Evolutionary conservation across 768 basidiomycete genomes (phyloP).

Genomic region (Mycena floridula): DNA sequence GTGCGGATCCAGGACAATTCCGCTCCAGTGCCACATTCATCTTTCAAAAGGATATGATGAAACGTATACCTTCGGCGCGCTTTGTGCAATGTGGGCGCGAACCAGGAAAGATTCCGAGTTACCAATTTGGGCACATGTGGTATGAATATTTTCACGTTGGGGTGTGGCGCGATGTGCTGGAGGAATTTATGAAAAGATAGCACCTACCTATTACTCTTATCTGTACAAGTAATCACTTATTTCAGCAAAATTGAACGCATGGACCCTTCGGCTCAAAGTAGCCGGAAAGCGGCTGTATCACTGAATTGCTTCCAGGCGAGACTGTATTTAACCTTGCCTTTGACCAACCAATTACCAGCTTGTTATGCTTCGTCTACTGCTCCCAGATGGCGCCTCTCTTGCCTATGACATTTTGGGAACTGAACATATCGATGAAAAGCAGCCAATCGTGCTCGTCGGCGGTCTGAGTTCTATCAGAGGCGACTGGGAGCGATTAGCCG

Average conservation of each 20-base stretch:
- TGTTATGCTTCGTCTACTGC: too few species aligned
- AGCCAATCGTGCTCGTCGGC: slow-evolving; percentile 36
- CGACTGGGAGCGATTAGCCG: slow-evolving; percentile 34
- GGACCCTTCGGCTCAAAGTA: too few species aligned
- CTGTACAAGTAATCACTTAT: too few species aligned
- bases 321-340: too few species aligned
- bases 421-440: slow-evolving; percentile 19
- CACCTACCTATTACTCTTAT: too few species aligned
- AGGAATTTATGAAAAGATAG: slow-evolving; percentile 26
- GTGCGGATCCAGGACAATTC: slow-evolving; percentile 8
- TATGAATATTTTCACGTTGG: slow-evolving; percentile 30
- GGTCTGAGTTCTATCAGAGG: slow-evolving; percentile 32
- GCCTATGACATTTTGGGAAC: slow-evolving; percentile 39
- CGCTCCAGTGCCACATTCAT: slow-evolving; percentile 12
- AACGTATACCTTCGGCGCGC: slow-evolving; percentile 23
- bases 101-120: slow-evolving; percentile 27
- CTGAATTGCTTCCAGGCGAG: too few species aligned
- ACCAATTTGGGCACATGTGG: slow-evolving; percentile 34
- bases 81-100: slow-evolving; percentile 21
- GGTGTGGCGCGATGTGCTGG: slow-evolving; percentile 28
- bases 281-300: too few species aligned
- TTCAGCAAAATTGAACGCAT: too few species aligned
- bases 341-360: too few species aligned
- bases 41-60: slow-evolving; percentile 20
- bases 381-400: slow-evolving; percentile 37